These are phyloP conservation scores for Juncus effusus DNA, from an alignment of 176 grass and related monocot genomes.

Conservation along the genomic window DNA sequence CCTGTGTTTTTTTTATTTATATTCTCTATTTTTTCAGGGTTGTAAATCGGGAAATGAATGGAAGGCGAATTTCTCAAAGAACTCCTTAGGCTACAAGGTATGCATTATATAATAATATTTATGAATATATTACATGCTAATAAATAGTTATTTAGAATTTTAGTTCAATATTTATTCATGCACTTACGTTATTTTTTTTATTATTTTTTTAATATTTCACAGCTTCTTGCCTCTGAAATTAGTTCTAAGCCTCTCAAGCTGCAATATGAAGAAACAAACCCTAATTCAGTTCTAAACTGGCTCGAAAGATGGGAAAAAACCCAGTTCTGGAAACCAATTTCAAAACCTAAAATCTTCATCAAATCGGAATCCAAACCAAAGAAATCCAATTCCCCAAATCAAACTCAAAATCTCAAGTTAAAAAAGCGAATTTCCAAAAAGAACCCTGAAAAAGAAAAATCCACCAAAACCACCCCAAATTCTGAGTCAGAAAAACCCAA, in stretches of 20 bases:
- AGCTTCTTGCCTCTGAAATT: conserved; percentile 24
- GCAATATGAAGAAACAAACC: conserved; percentile 23
- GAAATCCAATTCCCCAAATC: conserved; percentile 11
- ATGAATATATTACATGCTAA: background rate
- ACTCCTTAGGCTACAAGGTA: conserved; percentile 64
- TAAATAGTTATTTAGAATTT: background rate
- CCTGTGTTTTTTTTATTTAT: conserved; percentile 2
- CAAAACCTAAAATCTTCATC: background rate
- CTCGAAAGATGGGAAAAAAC: conserved; percentile 29
- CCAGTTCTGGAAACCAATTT: conserved; percentile 25
- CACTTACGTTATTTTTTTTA: background rate
- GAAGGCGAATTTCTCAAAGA: conserved; percentile 60
- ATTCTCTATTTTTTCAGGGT: conserved; percentile 36
- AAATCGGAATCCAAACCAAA: too few relatives aligned
- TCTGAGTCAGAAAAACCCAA: conserved; percentile 64
- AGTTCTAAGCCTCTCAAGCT: conserved; percentile 23
- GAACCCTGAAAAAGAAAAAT: conserved; percentile 49
- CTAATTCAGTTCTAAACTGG: conserved; percentile 31
- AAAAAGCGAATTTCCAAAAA: conserved; percentile 63
- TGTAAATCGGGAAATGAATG: conserved; percentile 39
- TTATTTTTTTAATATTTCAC: background rate
- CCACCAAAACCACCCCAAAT: conserved; percentile 37
- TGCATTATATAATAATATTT: background rate
- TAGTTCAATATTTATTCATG: too few relatives aligned
- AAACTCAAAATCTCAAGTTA: conserved; percentile 39